Evolutionary conservation across 2,329 filamentous ascomycete species (phyloP).

Genomic region (Alternaria alternata): DNA sequence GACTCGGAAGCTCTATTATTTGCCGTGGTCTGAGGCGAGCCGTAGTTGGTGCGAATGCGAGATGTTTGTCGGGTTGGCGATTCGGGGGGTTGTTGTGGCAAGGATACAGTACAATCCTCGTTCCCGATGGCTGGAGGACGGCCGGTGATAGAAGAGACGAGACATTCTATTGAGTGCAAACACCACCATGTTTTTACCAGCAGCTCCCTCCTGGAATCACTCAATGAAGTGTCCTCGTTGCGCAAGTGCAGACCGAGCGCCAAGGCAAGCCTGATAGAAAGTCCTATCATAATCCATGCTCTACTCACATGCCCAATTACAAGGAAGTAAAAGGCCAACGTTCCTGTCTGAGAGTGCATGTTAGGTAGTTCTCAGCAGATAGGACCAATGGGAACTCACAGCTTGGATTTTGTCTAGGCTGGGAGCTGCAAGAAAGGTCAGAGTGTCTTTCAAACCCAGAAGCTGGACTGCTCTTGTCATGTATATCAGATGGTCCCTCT

Average conservation of each 20-base stretch:
- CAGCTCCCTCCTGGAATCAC: constrained; percentile 41
- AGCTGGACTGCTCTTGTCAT: constrained; percentile 45
- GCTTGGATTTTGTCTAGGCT: constrained; percentile 51
- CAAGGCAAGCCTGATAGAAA: constrained; percentile 48
- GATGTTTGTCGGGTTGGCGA: background rate
- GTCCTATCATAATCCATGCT: constrained; percentile 49
- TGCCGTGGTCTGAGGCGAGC: background rate
- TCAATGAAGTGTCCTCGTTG: constrained; percentile 40
- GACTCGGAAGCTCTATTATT: constrained; percentile 2
- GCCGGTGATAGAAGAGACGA: constrained; percentile 50
- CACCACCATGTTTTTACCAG: constrained; percentile 52
- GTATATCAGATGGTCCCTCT: constrained; percentile 50
- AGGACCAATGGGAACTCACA: constrained; percentile 33
- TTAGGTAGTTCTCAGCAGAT: constrained; percentile 13
- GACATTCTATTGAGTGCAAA: constrained; percentile 49
- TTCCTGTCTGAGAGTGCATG: constrained; percentile 22
- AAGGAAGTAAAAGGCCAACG: constrained; percentile 38
- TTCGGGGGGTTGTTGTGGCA: constrained; percentile 28
- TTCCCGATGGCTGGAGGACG: constrained; percentile 47
- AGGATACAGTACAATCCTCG: constrained; percentile 41
- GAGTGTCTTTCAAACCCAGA: constrained; percentile 28
- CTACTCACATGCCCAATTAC: constrained; percentile 37
- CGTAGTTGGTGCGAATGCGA: constrained; percentile 5
- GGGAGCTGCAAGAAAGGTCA: constrained; percentile 38
- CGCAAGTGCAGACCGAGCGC: constrained; percentile 51